Conservation (phyloP, 176 grass and related monocot species). For the Avena sativa region DNA sequence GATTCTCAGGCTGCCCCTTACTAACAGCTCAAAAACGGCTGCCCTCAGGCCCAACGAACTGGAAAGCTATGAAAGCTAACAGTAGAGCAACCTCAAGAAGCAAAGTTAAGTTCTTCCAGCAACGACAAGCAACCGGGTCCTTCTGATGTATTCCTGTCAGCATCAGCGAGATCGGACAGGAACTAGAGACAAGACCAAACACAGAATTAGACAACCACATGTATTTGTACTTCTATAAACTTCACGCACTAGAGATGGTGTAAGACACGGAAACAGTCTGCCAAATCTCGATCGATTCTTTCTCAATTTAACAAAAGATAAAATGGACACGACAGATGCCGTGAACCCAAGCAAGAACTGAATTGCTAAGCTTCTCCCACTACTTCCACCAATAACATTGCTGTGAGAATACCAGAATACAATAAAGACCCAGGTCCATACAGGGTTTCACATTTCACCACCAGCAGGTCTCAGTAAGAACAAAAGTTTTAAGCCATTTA, state of each 20-base stretch:
- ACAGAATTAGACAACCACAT: background rate
- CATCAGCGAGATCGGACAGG: background rate
- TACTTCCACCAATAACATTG: background rate
- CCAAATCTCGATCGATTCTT: background rate
- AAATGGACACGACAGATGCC: no score
- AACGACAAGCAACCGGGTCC: conserved; percentile 32
- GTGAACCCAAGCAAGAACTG: background rate
- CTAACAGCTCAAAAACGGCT: background rate
- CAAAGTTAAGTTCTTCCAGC: background rate
- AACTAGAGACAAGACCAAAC: background rate
- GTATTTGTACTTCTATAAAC: background rate
- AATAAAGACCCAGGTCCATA: background rate
- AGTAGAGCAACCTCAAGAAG: conserved; percentile 14
- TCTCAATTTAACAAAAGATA: background rate
- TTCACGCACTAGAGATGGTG: background rate
- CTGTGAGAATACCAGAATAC: background rate
- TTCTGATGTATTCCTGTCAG: background rate
- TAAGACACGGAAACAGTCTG: background rate
- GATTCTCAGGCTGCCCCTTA: background rate
- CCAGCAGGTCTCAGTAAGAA: background rate
- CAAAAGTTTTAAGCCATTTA: conserved; percentile 19
- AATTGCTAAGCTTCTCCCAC: background rate
- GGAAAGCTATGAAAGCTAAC: conserved; percentile 22
- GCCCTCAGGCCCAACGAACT: background rate
- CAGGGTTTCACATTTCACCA: background rate